Base-by-base conservation (phyloP, 1,284 basidiomycete species). In the Microbotryum silenes-acaulis region DNA sequence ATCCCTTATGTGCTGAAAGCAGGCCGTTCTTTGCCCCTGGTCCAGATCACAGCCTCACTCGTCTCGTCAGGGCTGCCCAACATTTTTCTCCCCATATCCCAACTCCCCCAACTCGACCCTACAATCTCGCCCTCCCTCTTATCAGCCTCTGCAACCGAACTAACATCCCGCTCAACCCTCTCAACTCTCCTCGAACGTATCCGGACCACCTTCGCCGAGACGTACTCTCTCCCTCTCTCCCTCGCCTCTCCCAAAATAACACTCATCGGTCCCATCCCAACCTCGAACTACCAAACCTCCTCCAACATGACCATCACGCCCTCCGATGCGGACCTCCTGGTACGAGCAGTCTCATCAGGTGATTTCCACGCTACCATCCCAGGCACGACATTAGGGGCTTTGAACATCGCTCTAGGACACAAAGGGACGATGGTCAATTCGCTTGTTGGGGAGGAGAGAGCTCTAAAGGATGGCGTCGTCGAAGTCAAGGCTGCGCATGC, bases 361-460 rank as follows among this genome's bases (percentile, higher is more conserved):
- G 66, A 69, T 46, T 65, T 46, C 33, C 67, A 69, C 49, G 63
- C 63, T 5, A 63, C 63, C 23, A 65, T 69, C 29, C 67, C 67
- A 0, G 67, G 65, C 1, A 69, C 65, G 49, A 67, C 65, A 16
- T 51, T 69, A 29, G 65, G 59, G 2, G 66, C 65, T 18, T 29
- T 69, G 25, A 67, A 63, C 25, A 21, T 69, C 27, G 67, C 54
- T 0, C 4, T 37, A 0, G 67, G 67, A 4, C 60, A 49, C 3
- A 20, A 18, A 4, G 65, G 67, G 6, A 62, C 62, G n/a, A 58
- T 63, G 23, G 37, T 65, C 1, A 51, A 58, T 25, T 57, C 59
- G 10, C 20, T 56, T 12, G 44, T 55, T 2, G 54, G 21, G 27
- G 25, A 29, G 10, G 25, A n/a, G 23, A 29, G 21, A 29, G 33